Percentiles rank a stretch among this genome's conserved stretches.
These are phyloP conservation scores for Schoenoplectus triqueter DNA, from an alignment of 202 grass and related monocot species.

Conservation along the genomic window DNA sequence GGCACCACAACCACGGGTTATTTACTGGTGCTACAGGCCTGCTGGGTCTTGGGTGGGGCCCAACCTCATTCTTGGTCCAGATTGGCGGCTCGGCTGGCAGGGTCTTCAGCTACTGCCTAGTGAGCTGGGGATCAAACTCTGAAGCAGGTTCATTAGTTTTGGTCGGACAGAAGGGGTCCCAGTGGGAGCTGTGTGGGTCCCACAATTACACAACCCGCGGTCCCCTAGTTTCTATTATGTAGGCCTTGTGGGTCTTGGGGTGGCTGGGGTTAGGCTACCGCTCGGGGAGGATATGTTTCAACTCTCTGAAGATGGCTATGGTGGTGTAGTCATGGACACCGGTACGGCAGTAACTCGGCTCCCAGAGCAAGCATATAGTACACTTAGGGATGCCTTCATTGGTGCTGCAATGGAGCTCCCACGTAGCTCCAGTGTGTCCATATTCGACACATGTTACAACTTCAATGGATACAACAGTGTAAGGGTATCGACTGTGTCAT, in stretches of 20 bases:
- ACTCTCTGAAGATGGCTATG: conserved; percentile 66
- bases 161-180: conserved; percentile 73
- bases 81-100: conserved; percentile 67
- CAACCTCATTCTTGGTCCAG: conserved; percentile 84
- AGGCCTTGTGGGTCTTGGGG: conserved; percentile 60
- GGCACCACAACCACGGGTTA: conserved; percentile 79
- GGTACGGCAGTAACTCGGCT: conserved; percentile 77
- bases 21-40: conserved; percentile 66
- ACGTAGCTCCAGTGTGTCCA: conserved; percentile 49
- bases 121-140: conserved; percentile 42
- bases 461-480: conserved; percentile 71
- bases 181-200: conserved; percentile 86
- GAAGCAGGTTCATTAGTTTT: conserved; percentile 66
- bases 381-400: conserved; percentile 64
- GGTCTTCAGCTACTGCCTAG: conserved; percentile 93
- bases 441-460: conserved; percentile 95
- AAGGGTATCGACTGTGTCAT: conserved; percentile 79
- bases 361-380: conserved; percentile 55
- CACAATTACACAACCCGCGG: conserved; percentile 61
- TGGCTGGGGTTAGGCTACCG: conserved; percentile 55
- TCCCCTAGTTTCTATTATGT: conserved; percentile 95
- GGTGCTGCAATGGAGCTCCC: conserved; percentile 42
- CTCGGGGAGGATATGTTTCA: conserved; percentile 63
- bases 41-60: conserved; percentile 86
- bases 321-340: conserved; percentile 93